phyloP scores from a whole-genome alignment of 2,329 filamentous ascomycete genomes.

The Cladosporium sp. region DNA sequence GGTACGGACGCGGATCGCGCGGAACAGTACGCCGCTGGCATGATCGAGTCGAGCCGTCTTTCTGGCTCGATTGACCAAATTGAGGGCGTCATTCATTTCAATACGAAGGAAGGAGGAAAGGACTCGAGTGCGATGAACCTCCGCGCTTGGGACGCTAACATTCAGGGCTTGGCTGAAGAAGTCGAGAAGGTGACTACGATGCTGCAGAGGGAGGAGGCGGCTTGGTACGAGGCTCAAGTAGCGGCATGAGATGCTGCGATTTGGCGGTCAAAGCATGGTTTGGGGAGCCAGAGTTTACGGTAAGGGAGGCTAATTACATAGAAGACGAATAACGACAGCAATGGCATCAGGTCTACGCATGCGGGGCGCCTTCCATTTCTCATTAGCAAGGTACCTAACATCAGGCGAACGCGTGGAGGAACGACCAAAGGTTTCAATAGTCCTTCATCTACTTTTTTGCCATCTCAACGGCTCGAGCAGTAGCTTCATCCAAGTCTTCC shows the following conservation, averaged over 20 bases:
- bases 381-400: too few species aligned
- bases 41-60: conserved; percentile 91
- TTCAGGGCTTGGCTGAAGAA: conserved; percentile 79
- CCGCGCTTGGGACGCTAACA: conserved; percentile 81
- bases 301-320: background rate
- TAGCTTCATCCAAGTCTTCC: conserved; percentile 21
- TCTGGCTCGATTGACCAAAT: conserved; percentile 92
- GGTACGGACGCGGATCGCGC: conserved; percentile 74
- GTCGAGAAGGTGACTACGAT: conserved; percentile 80
- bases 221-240: conserved; percentile 41
- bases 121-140: conserved; percentile 55
- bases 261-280: too few species aligned
- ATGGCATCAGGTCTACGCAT: background rate
- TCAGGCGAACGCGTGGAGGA: too few species aligned
- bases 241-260: conserved; percentile 12
- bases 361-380: too few species aligned
- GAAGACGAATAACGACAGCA: conserved; percentile 8
- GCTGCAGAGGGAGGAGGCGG: conserved; percentile 72
- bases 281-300: background rate
- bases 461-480: conserved; percentile 15
- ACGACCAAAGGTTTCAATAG: too few species aligned
- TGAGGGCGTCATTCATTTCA: conserved; percentile 80
- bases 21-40: conserved; percentile 84
- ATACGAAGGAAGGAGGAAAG: conserved; percentile 49
- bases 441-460: background rate